Evolutionary conservation across 2,329 filamentous ascomycete genomes (phyloP).

Genomic region (Pestalotiopsis fici): DNA sequence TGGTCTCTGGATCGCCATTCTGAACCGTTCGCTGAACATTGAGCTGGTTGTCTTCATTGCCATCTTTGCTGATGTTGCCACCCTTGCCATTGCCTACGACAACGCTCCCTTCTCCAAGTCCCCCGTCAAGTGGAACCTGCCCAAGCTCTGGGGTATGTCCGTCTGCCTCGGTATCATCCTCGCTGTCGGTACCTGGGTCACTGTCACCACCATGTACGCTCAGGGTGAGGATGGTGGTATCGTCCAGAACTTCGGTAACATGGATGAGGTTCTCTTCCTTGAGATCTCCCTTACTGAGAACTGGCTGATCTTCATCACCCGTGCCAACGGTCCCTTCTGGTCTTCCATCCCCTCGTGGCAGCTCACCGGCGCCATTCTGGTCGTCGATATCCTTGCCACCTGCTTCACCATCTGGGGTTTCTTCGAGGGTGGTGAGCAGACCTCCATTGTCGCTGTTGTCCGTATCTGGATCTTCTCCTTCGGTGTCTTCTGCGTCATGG

Average conservation of each 20-base stretch:
- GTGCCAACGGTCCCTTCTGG: constrained; percentile 92
- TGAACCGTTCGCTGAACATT: constrained; percentile 83
- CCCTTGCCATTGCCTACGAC: constrained; percentile 89
- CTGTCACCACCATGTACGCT: constrained; percentile 75
- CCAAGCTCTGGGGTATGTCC: constrained; percentile 92
- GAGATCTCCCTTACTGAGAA: constrained; percentile 91
- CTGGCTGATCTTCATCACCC: constrained; percentile 96
- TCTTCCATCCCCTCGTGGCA: constrained; percentile 88
- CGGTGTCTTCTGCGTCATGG: constrained; percentile 84
- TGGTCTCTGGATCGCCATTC: constrained; percentile 86
- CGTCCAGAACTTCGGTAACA: constrained; percentile 83
- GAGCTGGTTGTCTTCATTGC: constrained; percentile 91
- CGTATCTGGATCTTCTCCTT: constrained; percentile 92
- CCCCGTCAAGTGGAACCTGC: constrained; percentile 93
- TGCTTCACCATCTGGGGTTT: constrained; percentile 85
- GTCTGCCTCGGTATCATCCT: constrained; percentile 80
- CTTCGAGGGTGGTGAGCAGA: constrained; percentile 69
- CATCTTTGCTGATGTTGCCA: constrained; percentile 92
- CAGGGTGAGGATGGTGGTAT: constrained; percentile 70
- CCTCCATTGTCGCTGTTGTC: constrained; percentile 80
- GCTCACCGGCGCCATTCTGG: constrained; percentile 72
- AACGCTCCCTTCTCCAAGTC: constrained; percentile 84
- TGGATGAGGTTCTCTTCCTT: constrained; percentile 83
- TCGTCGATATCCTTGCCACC: constrained; percentile 83
- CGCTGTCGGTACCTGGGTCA: constrained; percentile 84